A percentile compares a stretch with the other conserved stretches of the same genome.
Evolutionary conservation across 129 eudicot species (phyloP).

Genomic region (Heracleum sosnowskyi): DNA sequence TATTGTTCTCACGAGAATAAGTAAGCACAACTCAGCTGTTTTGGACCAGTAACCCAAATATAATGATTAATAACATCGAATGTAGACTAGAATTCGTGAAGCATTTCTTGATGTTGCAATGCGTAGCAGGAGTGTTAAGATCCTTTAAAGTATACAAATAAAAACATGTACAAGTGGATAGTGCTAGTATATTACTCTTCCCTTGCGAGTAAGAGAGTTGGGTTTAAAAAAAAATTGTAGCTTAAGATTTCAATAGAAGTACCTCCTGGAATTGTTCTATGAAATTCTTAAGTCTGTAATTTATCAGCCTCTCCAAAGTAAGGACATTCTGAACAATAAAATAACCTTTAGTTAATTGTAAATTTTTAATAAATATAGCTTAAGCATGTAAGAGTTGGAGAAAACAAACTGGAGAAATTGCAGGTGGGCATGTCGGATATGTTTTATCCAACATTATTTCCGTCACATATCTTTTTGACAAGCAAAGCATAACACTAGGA

Average conservation of each 20-base stretch:
- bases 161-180: background rate
- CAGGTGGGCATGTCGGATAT: constrained; percentile 59
- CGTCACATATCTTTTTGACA: too few species aligned
- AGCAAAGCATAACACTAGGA: too few species aligned
- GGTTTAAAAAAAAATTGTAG: background rate
- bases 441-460: constrained; percentile 47
- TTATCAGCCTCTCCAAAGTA: constrained; percentile 47
- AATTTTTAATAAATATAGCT: constrained; percentile 1
- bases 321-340: constrained; percentile 48
- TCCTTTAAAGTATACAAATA: background rate
- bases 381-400: constrained; percentile 1
- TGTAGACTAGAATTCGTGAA: constrained; percentile 63
- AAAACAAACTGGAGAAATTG: constrained; percentile 59
- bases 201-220: background rate
- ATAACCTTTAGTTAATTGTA: background rate
- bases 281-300: constrained; percentile 51
- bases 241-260: background rate
- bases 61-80: constrained; percentile 52
- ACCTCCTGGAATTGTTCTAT: constrained; percentile 63
- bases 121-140: constrained; percentile 21
- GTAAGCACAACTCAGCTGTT: constrained; percentile 41
- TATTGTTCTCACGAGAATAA: constrained; percentile 48
- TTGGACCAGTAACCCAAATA: constrained; percentile 41
- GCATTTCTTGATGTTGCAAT: constrained; percentile 61
- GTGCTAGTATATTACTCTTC: constrained; percentile 8